Evolutionary conservation across 108 stramenopile species (phyloP), one percentile per base, ranked within the genome.

Genomic region (Stephanodiscus triporus): DNA sequence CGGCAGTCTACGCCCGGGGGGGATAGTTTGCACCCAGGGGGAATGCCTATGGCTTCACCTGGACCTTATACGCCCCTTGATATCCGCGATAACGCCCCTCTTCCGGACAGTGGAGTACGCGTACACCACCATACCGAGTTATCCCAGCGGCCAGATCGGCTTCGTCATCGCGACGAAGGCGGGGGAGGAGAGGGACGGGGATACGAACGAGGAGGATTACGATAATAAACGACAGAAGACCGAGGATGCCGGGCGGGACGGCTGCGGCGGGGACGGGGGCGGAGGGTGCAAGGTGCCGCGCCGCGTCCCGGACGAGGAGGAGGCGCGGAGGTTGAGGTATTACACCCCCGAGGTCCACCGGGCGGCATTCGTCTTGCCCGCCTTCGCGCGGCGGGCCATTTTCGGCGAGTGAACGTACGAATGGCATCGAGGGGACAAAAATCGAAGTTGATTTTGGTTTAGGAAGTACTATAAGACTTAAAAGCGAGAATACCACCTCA

Each of bases 81-180:
- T 99, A 22, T 54, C 73, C 14, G 82, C 84, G 27, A 91, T 97
- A 60, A 56, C 66, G n/a, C 56, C 73, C 30, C 74, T 91, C 0
- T 99, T 92, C 66, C 70, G 85, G 17, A 77, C 86, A 0, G 97
- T 98, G 36, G 97, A 97, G 56, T 99, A 99, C 76, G 98, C 97
- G 6, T 98, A 93, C 81, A 97, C 96, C n/a, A 95, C 94, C 22
- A 95, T 99, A 56, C 99, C 99, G 9, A 97, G 97, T 22, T 99
- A 99, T 77, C 99, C 99, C 4, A 90, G 88, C 22, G 99, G 99
- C 4, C 98, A 98, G 81, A 99, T 99, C 77, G 99, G 98, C 0
- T 98, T 99, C 72, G 87, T 99, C 37, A 53, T 99, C 48, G 93
- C 91, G n/a, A 91, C 89, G 60, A 96, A 95, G 38, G 57, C 30